Evolutionary conservation across 176 grass and related monocot genomes (phyloP), one percentile per base, ranked within the genome.

Genomic region (Urochloa ruziziensis): DNA sequence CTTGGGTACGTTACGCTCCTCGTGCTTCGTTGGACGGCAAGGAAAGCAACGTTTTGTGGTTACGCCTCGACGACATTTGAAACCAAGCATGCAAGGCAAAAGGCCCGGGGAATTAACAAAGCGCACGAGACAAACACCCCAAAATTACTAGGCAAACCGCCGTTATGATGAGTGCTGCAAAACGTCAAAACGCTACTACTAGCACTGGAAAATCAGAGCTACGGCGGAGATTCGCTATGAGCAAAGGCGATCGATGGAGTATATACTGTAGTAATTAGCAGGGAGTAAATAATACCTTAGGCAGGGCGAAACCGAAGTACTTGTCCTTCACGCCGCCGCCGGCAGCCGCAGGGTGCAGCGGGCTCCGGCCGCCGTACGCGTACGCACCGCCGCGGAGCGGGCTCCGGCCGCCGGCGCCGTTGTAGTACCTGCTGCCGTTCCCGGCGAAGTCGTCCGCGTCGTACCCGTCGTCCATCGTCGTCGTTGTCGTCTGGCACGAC

Each of bases 301-400:
- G 83, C 58, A 90, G 36, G 27, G 79, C 65, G 58, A 90, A 83
- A 1, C 83, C 79, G 47, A 90, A 78, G 88, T 86, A 83, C 79
- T 86, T 90, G 71, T 73, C 69, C 82, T 84, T 82, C 21, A 43
- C 72, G 21, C 43, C 52, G 75, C 15, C 74, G 36, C 24, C 56
- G 56, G 24, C 59, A 4, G 63, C 64, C 2, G 78, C 62, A 7
- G 64, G 15, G 49, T 81, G 79, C 10, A 70, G 79, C 14, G 79
- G 79, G 75, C 70, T 89, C 87, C 77, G 62, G 29, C 83, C 37
- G 44, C 78, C 64, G 87, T 87, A 76, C 49, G 75, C 75, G 62
- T 85, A 80, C 7, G 23, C 67, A 57, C 30, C 51, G 43, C 43
- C 56, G 32, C 3, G 35, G 24, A 70, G 33, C 4, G 81, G 86